phyloP scores from a whole-genome alignment of 305 asterid species.

The Lippia alba region DNA sequence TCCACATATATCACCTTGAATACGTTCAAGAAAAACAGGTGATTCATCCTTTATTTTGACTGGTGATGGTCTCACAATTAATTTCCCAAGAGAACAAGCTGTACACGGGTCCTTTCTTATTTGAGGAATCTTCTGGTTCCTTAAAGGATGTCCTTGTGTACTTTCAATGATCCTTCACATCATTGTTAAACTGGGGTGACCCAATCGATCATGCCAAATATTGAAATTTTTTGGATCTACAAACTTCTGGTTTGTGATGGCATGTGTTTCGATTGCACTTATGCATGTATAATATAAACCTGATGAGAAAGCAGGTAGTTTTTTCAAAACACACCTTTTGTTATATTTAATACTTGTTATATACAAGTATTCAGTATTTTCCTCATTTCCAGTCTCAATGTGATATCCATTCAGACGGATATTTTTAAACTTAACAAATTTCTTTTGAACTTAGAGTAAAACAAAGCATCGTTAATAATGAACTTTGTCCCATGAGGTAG shows the following conservation, averaged over 20 bases:
- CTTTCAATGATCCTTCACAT: too few relatives aligned
- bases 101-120: not conserved
- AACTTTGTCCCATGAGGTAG: not conserved
- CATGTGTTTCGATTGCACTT: not conserved
- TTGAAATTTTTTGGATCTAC: too few relatives aligned
- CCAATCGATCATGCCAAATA: not conserved
- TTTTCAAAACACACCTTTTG: not conserved
- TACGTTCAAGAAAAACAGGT: too few relatives aligned
- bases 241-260: not conserved
- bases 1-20: too few relatives aligned
- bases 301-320: not conserved
- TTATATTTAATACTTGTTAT: too few relatives aligned
- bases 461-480: too few relatives aligned
- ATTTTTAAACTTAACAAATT: too few relatives aligned
- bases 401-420: not conserved
- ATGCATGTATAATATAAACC: not conserved
- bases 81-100: not conserved
- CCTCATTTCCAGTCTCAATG: not conserved
- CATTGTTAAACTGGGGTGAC: not conserved
- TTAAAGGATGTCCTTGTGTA: too few relatives aligned
- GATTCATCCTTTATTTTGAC: too few relatives aligned
- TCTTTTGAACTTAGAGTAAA: too few relatives aligned
- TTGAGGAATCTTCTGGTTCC: not conserved
- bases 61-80: not conserved
- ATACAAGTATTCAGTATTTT: not conserved